Conservation (phyloP, 768 basidiomycete species). For the Russula brevipes region DNA sequence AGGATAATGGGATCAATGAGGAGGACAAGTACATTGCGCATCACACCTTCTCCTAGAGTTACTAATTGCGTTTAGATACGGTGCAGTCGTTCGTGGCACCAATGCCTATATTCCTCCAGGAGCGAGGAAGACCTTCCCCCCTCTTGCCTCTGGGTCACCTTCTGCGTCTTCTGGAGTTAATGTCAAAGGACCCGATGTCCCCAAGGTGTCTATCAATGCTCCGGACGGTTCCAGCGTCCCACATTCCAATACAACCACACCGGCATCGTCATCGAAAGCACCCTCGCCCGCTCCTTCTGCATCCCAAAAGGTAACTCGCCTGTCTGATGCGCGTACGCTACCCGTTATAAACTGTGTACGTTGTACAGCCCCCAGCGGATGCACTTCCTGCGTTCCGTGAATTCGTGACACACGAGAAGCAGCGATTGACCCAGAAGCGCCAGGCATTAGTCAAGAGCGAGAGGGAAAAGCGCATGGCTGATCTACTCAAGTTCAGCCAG, state of each 20-base stretch:
- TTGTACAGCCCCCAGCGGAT: conserved; percentile 58
- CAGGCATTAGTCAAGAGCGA: conserved; percentile 86
- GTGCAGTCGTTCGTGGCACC: conserved; percentile 81
- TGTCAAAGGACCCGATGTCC: conserved; percentile 45
- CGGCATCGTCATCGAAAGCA: conserved; percentile 48
- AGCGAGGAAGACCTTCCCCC: conserved; percentile 53
- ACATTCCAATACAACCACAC: conserved; percentile 37
- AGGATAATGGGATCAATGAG: conserved; percentile 78
- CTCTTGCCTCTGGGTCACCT: conserved; percentile 26
- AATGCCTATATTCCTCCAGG: conserved; percentile 95
- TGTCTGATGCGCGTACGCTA: neutral
- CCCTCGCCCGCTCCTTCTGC: conserved; percentile 58
- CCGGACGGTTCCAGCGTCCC: conserved; percentile 60
- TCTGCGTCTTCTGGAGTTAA: conserved; percentile 31
- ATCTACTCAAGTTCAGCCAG: conserved; percentile 88
- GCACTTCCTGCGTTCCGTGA: conserved; percentile 82
- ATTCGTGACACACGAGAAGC: conserved; percentile 89
- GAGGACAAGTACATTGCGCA: conserved; percentile 78
- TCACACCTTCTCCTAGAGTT: conserved; percentile 20
- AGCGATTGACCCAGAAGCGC: conserved; percentile 85
- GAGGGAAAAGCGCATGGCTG: conserved; percentile 91
- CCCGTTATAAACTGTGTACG: conserved; percentile 12
- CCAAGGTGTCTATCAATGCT: conserved; percentile 71
- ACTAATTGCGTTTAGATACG: conserved; percentile 55
- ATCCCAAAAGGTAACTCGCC: conserved; percentile 47